Evolutionary conservation across 2,329 filamentous ascomycete species (phyloP), one percentile per base, ranked within the genome.

Genomic region (Ophiostoma ulmi): DNA sequence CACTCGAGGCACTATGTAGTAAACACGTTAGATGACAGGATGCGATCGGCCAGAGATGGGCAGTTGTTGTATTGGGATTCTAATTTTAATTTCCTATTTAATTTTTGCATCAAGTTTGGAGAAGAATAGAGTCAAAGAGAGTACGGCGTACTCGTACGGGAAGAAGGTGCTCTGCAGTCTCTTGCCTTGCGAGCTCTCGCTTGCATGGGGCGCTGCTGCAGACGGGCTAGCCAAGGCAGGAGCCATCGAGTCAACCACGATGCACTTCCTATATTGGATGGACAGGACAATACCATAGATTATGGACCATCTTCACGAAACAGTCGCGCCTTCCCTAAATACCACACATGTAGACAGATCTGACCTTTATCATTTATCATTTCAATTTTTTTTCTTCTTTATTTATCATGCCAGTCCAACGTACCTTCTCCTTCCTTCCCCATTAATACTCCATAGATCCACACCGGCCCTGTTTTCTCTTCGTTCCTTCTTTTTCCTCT

Each of bases 201-300:
- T 48, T n/a, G 52, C n/a, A 22, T 22, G n/a, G 7, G 52, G 52
- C 52, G 26, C 52, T 58, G 52, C 52, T 58, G 52, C 52, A 26
- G 52, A 58, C 22, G 22, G 44, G 17, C 20, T 17, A 67, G 31
- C 70, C 70, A 71, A 69, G 68, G 67, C 70, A 69, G 67, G 67
- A 66, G 31, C 61, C 35, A 69, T 44, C 67, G 48, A 65, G 35
- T 65, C 66, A 65, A 31, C 61, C 52, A 58, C 10, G 14, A 58
- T 8, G 35, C 36, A 35, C 36, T 66, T 41, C 31, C 35, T 20
- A 64, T 20, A 64, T 3, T 11, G 38, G 8, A 13, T 11, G 38
- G 8, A 13, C 38, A 39, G 13, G 10, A 39, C 38, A 31, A 31
- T 1, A 31, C 38, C 13, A 39, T 10, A 2, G 26, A 26, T 26